phyloP scores from a whole-genome alignment of 2,329 filamentous ascomycete genomes.

The Penicillium vulpinum region DNA sequence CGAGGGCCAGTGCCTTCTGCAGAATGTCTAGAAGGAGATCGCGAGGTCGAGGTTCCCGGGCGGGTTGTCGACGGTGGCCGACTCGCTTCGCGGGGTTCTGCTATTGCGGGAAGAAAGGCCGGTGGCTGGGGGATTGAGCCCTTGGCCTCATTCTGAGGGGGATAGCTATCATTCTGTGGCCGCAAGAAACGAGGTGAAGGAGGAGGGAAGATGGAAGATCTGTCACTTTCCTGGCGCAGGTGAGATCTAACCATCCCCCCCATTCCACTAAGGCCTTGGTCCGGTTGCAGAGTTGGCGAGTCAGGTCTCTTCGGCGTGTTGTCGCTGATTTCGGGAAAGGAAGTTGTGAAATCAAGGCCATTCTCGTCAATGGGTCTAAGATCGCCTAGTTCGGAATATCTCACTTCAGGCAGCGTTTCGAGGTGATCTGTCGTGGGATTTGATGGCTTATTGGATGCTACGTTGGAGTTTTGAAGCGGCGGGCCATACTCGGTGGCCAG shows the following conservation, averaged over 20 bases:
- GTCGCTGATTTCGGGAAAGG: slow-evolving; percentile 5
- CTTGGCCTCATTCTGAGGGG: background rate
- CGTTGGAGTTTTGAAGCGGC: slow-evolving; percentile 38
- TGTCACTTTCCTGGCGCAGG: slow-evolving; percentile 75
- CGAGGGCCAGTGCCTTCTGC: slow-evolving; percentile 12
- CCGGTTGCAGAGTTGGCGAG: slow-evolving; percentile 72
- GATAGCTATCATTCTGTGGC: slow-evolving; percentile 30
- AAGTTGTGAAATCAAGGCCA: slow-evolving; percentile 15
- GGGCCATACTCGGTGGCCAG: slow-evolving; percentile 38
- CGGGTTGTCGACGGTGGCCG: background rate
- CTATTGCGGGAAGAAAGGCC: background rate
- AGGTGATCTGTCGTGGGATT: slow-evolving; percentile 32
- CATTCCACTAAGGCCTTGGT: slow-evolving; percentile 61
- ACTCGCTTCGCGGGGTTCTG: background rate
- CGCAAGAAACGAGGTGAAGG: slow-evolving; percentile 42
- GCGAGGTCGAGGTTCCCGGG: slow-evolving; percentile 10
- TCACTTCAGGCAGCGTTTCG: slow-evolving; percentile 36
- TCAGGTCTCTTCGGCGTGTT: slow-evolving; percentile 50
- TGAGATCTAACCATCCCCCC: slow-evolving; percentile 77
- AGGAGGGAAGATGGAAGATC: slow-evolving; percentile 73
- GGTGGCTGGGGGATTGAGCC: background rate
- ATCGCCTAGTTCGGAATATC: slow-evolving; percentile 41
- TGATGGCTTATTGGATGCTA: slow-evolving; percentile 32
- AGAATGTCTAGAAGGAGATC: slow-evolving; percentile 12
- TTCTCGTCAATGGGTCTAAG: slow-evolving; percentile 44